Evolutionary conservation across 805 yeast species (phyloP).

Genomic region (Wickerhamiella australiensis): DNA sequence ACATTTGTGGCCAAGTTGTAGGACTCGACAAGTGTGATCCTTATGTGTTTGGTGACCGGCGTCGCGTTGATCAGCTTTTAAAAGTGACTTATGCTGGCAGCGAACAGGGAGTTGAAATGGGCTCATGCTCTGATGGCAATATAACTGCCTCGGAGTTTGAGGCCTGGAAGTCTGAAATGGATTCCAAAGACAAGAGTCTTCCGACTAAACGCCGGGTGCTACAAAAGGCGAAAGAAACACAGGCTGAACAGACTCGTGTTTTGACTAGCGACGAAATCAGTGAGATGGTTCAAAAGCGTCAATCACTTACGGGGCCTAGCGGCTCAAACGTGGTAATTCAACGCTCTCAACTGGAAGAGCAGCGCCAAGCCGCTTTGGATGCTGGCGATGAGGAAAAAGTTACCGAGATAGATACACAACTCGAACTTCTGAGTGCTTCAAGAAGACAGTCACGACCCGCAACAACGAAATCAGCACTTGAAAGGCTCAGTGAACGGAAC

Average conservation of each 20-base stretch:
- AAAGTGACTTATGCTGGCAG: slow-evolving; percentile 72
- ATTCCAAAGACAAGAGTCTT: slow-evolving; percentile 41
- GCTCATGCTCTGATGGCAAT: slow-evolving; percentile 65
- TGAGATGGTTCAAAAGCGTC: slow-evolving; percentile 63
- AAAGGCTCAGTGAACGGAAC: slow-evolving; percentile 69
- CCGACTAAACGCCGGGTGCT: slow-evolving; percentile 57
- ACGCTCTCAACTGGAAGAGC: slow-evolving; percentile 59
- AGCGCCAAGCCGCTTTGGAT: slow-evolving; percentile 60
- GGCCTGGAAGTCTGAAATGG: slow-evolving; percentile 50
- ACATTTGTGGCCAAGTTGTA: slow-evolving; percentile 74
- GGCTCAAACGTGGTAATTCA: slow-evolving; percentile 68
- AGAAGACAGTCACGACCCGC: neutral
- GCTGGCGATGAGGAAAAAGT: slow-evolving; percentile 26
- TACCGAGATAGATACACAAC: slow-evolving; percentile 26
- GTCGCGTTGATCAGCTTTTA: slow-evolving; percentile 45
- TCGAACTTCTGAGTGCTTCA: slow-evolving; percentile 20
- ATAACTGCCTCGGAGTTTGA: slow-evolving; percentile 62
- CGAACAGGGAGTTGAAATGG: slow-evolving; percentile 63
- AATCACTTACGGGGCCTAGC: slow-evolving; percentile 45
- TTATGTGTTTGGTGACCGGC: slow-evolving; percentile 36
- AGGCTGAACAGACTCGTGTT: slow-evolving; percentile 49
- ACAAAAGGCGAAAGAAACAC: slow-evolving; percentile 50
- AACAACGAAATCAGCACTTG: slow-evolving; percentile 4
- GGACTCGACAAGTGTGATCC: slow-evolving; percentile 37
- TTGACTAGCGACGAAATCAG: slow-evolving; percentile 63